Evolutionary conservation across 495 filamentous ascomycete genomes (phyloP), one percentile per base, ranked within the genome.

Genomic region (Cetradonia linearis): DNA sequence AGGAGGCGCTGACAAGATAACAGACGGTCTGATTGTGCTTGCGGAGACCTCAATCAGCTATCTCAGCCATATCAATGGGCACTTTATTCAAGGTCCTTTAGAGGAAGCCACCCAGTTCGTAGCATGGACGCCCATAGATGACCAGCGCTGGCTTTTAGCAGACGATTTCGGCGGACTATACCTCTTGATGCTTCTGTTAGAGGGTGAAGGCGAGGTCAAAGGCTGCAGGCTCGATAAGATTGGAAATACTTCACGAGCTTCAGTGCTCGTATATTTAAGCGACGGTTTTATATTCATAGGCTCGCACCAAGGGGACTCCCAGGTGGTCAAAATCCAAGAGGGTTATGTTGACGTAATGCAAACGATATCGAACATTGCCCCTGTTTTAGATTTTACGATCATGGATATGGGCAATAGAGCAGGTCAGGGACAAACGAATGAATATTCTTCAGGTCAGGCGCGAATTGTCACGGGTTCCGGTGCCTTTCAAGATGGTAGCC

Each of bases 361-460:
- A 71, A 86, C 82, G 0, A 72, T 96, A 56, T 72, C 82, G 11
- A 97, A 94, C 66, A 86, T 96, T 68, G 91, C 88, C 0, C 93
- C 93, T 2, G 87, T 97, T 47, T 71, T 96, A 16, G 93, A 99
- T 67, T 95, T 97, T 56, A 86, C 86, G 6, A 82, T 97, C 13
- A 94, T 97, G 87, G 92, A 97, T 68, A 85, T 96, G 76, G 91
- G 91, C 0, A 91, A 86, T 62, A 80, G 89, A 30, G 81, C 84
- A 55, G 83, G 82, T 49, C 88, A 92, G 61, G 83, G 83, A 30
- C 82, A 88, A 40, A 84, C 81, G 0, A 94, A 93, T 64, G 90
- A 94, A 67, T 96, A 84, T 56, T 96, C 91, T 0, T 95, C 92
- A 6, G 94, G 94, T 1, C 94, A 97, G 73, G 91, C 93, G 57